Percentiles rank a stretch among this genome's conserved stretches.
Evolutionary conservation across 2,329 filamentous ascomycete species (phyloP).

Genomic region (Sclerotinia minor): DNA sequence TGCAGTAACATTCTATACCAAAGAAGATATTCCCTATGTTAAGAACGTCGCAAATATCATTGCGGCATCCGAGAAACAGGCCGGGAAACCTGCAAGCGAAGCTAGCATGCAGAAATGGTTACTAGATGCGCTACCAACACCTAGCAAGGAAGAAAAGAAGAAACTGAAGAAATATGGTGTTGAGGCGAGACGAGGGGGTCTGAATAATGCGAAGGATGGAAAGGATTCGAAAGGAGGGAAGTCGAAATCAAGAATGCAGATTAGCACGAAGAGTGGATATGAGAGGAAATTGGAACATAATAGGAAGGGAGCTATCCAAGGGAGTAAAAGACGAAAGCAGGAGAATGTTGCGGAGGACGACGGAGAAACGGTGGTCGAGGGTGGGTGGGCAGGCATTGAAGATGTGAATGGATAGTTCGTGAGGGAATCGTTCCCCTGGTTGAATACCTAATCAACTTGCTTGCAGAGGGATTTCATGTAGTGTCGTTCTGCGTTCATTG

Average conservation of each 20-base stretch:
- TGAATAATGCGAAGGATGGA: conserved; percentile 45
- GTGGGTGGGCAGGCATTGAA: conserved; percentile 52
- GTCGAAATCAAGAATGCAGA: conserved; percentile 51
- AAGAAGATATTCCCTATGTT: conserved; percentile 87
- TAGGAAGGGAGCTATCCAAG: conserved; percentile 60
- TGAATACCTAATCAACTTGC: background rate
- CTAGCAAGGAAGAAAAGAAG: conserved; percentile 81
- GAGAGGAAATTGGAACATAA: conserved; percentile 70
- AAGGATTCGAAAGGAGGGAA: conserved; percentile 42
- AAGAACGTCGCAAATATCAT: conserved; percentile 95
- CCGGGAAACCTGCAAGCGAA: conserved; percentile 51
- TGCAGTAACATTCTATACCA: conserved; percentile 91
- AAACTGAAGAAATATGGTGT: conserved; percentile 80
- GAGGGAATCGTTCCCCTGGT: background rate
- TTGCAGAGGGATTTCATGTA: background rate
- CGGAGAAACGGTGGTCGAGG: conserved; percentile 32
- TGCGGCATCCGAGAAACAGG: conserved; percentile 73
- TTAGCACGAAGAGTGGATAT: conserved; percentile 81
- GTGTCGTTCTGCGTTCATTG: background rate
- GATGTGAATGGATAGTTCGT: conserved; percentile 38
- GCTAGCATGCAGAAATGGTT: conserved; percentile 79
- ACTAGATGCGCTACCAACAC: conserved; percentile 79
- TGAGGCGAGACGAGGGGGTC: conserved; percentile 59
- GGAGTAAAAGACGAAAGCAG: conserved; percentile 55
- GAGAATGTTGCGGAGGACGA: conserved; percentile 38